These are phyloP conservation scores for Sarocladiaceae sp. DNA, from an alignment of 2,329 filamentous ascomycete genomes.

Conservation along the genomic window DNA sequence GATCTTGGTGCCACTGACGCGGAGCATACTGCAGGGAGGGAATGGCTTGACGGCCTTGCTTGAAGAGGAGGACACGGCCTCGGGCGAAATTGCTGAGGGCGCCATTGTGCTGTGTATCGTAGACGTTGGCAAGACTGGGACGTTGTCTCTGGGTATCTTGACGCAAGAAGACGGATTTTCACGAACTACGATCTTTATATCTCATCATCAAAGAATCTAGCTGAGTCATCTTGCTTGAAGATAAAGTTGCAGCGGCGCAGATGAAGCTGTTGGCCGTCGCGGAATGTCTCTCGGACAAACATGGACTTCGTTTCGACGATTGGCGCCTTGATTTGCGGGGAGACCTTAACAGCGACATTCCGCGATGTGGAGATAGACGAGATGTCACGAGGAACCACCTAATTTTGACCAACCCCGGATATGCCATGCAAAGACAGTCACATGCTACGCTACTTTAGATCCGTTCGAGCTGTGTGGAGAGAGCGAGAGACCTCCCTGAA, in stretches of 20 bases:
- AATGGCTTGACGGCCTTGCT: conserved; percentile 1
- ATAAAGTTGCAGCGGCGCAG: too few relatives aligned
- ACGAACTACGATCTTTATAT: background rate
- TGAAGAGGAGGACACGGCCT: background rate
- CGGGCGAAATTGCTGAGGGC: background rate
- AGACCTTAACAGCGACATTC: conserved; percentile 2
- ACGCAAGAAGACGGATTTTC: background rate
- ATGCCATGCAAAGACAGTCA: too few relatives aligned
- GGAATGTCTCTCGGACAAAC: background rate
- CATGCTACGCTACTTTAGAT: too few relatives aligned
- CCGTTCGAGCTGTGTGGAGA: too few relatives aligned
- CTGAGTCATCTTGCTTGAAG: background rate
- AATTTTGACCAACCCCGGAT: too few relatives aligned
- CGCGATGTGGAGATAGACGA: background rate
- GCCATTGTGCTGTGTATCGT: background rate
- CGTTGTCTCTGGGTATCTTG: too few relatives aligned
- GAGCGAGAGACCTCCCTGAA: too few relatives aligned
- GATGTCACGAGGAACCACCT: too few relatives aligned
- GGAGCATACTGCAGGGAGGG: conserved; percentile 22
- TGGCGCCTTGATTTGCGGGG: background rate
- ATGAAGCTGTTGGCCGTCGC: background rate
- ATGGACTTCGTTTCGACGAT: background rate
- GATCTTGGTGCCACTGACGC: conserved; percentile 27
- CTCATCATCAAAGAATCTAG: background rate
- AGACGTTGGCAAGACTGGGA: too few relatives aligned